Base-by-base conservation (phyloP, 169 alveolate species). In the Cyclospora cayetanensis region DNA sequence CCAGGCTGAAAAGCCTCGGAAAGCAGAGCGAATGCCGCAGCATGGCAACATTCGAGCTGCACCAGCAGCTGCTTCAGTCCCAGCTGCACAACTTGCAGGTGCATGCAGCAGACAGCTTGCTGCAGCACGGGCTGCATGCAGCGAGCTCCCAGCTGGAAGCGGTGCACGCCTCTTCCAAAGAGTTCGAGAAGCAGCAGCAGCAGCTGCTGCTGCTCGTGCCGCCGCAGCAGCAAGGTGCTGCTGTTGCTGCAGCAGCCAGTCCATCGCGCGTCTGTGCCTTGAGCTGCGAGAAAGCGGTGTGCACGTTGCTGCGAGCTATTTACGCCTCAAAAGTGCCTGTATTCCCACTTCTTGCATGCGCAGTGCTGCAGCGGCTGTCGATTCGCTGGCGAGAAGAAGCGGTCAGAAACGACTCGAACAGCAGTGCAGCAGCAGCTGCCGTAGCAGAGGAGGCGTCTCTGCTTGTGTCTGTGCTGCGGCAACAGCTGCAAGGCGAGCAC, bases 391-490 rank as follows among this genome's bases (percentile, higher is more conserved):
- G 70, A n/a, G 70, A 25, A 55, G 70, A 25, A 55, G 70, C 70
- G n/a, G n/a, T n/a, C n/a, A n/a, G n/a, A n/a, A n/a, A n/a, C n/a
- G n/a, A n/a, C n/a, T n/a, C n/a, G n/a, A n/a, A n/a, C n/a, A n/a
- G n/a, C n/a, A 55, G 70, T 27, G 80, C 80, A 68, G 80, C 80
- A 68, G 50, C 80, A 34, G 37, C 80, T 29, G 4, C 80, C 2
- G 80, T 34, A 12, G 80, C 39, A 29, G 80, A 42, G 37, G 80
- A 68, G n/a, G 0, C 37, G 80, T 68, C 80, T 68, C 20, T 31
- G 37, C 37, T 68, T 34, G 80, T 39, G 20, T 0, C 52, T 0
- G 50, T 68, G 39, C 80, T 68, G 80, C 31, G 52, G 52, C 80
- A 68, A 29, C 46, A 68, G 52, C 80, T 68, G 27, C 50, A 68